These are phyloP conservation scores for Coccomyxa subellipsoidea DNA, from an alignment of 163 green algal genomes.

Conservation along the genomic window DNA sequence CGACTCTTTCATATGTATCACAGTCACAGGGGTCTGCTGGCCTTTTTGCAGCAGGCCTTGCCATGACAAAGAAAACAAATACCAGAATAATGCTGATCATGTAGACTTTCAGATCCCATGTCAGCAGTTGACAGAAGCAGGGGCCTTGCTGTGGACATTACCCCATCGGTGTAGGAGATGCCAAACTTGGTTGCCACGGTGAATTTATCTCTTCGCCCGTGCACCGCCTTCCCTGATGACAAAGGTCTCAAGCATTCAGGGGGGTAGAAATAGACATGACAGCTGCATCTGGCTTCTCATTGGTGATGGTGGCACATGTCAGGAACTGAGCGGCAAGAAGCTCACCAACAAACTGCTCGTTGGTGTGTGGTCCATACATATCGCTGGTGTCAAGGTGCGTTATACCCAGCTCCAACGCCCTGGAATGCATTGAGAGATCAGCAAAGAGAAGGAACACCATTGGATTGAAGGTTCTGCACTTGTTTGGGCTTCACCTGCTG, in stretches of 20 bases:
- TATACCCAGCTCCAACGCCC: constrained; percentile 24
- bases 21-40: no score
- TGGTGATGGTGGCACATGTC: not conserved
- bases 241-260: no score
- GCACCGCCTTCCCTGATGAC: constrained; percentile 34
- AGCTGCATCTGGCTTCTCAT: no score
- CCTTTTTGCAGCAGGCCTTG: no score
- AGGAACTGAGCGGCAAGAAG: not conserved
- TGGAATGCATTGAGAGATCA: not conserved
- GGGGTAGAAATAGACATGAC: no score
- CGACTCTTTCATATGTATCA: no score
- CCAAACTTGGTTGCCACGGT: constrained; percentile 55
- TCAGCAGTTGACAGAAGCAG: no score
- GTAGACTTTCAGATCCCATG: no score
- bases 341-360: constrained; percentile 49
- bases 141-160: not conserved
- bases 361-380: constrained; percentile 45
- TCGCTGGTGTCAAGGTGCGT: constrained; percentile 43
- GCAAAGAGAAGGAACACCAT: not conserved
- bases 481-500: not conserved
- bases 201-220: constrained; percentile 24
- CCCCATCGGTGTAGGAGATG: not conserved
- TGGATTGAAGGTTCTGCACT: not conserved
- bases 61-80: no score
- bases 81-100: no score